Base-by-base conservation (phyloP, 345 rosid species). In the Hevea brasiliensis region DNA sequence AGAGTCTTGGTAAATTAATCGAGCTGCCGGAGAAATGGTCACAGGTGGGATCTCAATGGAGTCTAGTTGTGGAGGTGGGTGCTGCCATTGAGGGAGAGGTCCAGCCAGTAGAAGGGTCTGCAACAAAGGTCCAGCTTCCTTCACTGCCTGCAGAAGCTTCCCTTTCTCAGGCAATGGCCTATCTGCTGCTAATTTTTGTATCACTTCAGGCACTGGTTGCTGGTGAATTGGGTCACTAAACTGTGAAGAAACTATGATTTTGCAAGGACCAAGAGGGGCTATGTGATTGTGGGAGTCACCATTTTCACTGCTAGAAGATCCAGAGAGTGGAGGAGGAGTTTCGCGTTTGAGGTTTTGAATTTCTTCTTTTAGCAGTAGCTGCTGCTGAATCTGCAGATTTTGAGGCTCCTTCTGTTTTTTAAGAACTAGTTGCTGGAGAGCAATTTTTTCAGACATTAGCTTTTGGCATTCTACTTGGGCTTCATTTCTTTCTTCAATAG, bases 1-100 rank as follows among this genome's bases (percentile, higher is more conserved):
- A 7, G 87, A 76, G 27, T 65, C 83, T 45, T 68, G 85, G 35
- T 70, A 76, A 4, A 64, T 35, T 41, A 78, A 63, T 6, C 72
- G 76, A 15, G 70, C 76, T 1, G 59, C 23, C 6, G 85, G 74
- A 29, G 89, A 83, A 73, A 88, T 84, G 69, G 81, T 73, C 44
- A 89, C 86, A 0, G 89, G 93, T 23, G 95, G 92, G 35, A 90
- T 90, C 47, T 90, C 89, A 37, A 87, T 74, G 77, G 84, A 72
- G 82, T 86, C 74, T 1, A 90, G 76, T 41, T 79, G 85, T 2
- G 95, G 95, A 8, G 96, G 96, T 0, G 96, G 96, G 70, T 87
- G 88, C 61, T 87, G 89, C 96, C 96, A 90, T 58, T 82, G 93
- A 65, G 96, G 96, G 24, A 90, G 90, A 17, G 90, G 91, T 29